phyloP scores from a whole-genome alignment of 2,329 filamentous ascomycete species.

The Cordyceps sp. region DNA sequence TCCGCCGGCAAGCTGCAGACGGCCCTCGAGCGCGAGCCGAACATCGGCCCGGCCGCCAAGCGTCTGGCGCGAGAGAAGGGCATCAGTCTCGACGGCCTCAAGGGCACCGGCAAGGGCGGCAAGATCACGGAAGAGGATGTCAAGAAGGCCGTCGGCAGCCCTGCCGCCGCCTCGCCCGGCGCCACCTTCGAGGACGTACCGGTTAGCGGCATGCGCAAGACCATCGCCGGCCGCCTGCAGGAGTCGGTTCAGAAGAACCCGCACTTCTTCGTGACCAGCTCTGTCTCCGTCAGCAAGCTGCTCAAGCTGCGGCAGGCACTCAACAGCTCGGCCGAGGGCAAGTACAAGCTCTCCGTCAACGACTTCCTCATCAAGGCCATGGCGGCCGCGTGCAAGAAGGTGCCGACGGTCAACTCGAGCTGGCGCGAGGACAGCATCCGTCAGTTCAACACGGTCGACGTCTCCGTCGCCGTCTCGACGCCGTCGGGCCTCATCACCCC shows the following conservation, averaged over 20 bases:
- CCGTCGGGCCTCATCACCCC: conserved; percentile 91
- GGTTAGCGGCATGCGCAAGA: conserved; percentile 90
- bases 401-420: conserved; percentile 87
- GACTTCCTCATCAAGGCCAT: conserved; percentile 98
- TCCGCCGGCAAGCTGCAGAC: conserved; percentile 67
- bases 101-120: conserved; percentile 74
- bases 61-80: conserved; percentile 74
- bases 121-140: conserved; percentile 85
- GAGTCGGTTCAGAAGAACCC: conserved; percentile 86
- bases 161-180: conserved; percentile 34
- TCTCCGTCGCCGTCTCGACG: conserved; percentile 90
- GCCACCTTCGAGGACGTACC: conserved; percentile 71
- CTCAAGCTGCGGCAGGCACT: conserved; percentile 89
- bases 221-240: conserved; percentile 79
- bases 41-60: conserved; percentile 57
- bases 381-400: conserved; percentile 75
- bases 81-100: conserved; percentile 58
- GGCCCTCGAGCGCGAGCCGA: conserved; percentile 66
- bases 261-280: conserved; percentile 91
- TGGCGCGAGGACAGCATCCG: conserved; percentile 87
- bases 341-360: conserved; percentile 99
- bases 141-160: conserved; percentile 60
- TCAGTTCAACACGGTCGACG: conserved; percentile 83
- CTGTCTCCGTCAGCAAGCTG: conserved; percentile 85
- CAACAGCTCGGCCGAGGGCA: conserved; percentile 74